phyloP scores from a whole-genome alignment of 257 asterid genomes.

The Rehmannia glutinosa region DNA sequence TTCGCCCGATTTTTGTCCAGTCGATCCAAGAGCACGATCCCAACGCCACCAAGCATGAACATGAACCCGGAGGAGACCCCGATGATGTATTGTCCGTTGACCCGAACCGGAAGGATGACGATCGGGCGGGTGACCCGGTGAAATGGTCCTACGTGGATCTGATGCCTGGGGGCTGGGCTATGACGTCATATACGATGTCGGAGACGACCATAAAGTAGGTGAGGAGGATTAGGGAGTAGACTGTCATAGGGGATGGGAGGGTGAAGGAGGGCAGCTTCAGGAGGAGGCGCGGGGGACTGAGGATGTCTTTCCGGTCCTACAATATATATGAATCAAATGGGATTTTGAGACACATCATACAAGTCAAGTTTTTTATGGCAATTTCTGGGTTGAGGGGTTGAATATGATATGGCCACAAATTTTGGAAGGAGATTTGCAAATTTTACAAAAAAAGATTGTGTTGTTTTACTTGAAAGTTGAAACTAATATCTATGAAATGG shows the following conservation, averaged over 20 bases:
- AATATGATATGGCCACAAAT: too few species aligned
- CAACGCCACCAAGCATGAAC: constrained; percentile 89
- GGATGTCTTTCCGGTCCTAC: too few species aligned
- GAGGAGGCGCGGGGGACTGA: constrained; percentile 93
- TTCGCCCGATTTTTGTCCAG: constrained; percentile 73
- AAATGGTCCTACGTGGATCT: constrained; percentile 81
- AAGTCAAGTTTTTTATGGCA: too few species aligned
- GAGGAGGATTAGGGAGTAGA: constrained; percentile 71
- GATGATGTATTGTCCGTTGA: constrained; percentile 91
- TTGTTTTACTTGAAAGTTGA: too few species aligned
- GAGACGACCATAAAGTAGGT: constrained; percentile 98
- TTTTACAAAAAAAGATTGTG: too few species aligned
- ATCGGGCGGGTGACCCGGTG: constrained; percentile 84
- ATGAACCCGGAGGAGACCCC: constrained; percentile 95
- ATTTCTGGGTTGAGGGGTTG: too few species aligned
- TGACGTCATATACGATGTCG: constrained; percentile 90
- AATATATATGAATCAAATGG: too few species aligned
- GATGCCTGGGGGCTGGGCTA: constrained; percentile 94
- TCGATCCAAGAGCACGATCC: constrained; percentile 81
- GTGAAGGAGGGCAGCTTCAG: constrained; percentile 71
- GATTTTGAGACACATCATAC: too few species aligned
- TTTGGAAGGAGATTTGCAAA: too few species aligned
- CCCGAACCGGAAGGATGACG: constrained; percentile 84
- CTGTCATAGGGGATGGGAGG: constrained; percentile 96
- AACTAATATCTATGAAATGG: too few species aligned